These are phyloP conservation scores for Coemansia reversa DNA, from an alignment of 192 early-diverging fungal genomes.

Conservation along the genomic window DNA sequence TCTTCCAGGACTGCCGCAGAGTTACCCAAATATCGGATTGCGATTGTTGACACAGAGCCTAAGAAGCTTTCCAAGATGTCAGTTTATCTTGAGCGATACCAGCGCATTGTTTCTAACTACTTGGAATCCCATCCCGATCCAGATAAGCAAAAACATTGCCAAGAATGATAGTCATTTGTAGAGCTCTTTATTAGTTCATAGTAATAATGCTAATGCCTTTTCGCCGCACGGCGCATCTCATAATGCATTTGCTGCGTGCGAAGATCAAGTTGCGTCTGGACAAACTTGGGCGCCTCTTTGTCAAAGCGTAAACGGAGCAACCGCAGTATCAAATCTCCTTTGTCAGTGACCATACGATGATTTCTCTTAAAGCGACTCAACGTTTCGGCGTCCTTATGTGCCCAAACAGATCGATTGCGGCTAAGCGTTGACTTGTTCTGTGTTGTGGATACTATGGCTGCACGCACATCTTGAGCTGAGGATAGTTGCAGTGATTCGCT, in stretches of 20 bases:
- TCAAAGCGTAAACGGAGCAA: constrained; percentile 49
- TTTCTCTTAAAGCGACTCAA: constrained; percentile 29
- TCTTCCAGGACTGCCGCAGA: neutral
- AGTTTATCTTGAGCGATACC: constrained; percentile 56
- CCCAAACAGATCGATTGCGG: constrained; percentile 55
- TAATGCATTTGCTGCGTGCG: constrained; percentile 50
- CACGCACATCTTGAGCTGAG: constrained; percentile 23
- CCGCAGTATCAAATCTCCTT: constrained; percentile 49
- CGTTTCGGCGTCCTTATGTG: constrained; percentile 50
- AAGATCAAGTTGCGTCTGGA: constrained; percentile 43
- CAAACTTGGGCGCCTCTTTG: constrained; percentile 48
- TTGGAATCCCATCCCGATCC: constrained; percentile 20
- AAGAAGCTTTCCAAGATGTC: constrained; percentile 64
- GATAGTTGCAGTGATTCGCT: constrained; percentile 29
- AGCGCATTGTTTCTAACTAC: constrained; percentile 57
- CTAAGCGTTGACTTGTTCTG: constrained; percentile 19
- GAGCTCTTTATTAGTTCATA: neutral
- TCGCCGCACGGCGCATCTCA: constrained; percentile 46
- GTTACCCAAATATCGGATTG: constrained; percentile 41
- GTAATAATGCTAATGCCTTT: neutral
- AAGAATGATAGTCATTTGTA: constrained; percentile 15
- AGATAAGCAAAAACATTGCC: constrained; percentile 18
- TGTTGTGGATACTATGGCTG: constrained; percentile 29
- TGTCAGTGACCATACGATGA: constrained; percentile 49
- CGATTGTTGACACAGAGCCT: constrained; percentile 70